phyloP scores from a whole-genome alignment of 306 rosid genomes.

The Trichosanthes cucumerina region DNA sequence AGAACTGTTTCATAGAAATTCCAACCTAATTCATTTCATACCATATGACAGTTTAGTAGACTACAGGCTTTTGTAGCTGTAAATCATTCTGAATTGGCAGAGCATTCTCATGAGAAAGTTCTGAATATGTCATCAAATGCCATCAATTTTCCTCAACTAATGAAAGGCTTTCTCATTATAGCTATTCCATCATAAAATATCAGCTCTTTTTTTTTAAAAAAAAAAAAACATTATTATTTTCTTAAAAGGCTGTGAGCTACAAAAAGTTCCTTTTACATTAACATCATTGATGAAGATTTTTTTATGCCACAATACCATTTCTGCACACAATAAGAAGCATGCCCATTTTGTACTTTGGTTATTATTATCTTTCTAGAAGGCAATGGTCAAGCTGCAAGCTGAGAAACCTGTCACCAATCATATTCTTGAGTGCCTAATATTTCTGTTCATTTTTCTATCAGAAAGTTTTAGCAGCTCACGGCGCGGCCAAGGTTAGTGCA shows the following conservation, averaged over 20 bases:
- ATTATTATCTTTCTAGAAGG: not conserved
- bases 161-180: not conserved
- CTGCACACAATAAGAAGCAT: not conserved
- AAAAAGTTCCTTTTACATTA: not conserved
- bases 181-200: not conserved
- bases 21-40: not conserved
- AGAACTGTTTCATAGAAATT: not conserved
- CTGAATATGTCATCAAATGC: not conserved
- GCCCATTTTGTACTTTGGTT: not conserved
- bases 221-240: not conserved
- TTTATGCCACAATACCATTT: not conserved
- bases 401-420: not conserved
- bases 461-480: conserved; percentile 84
- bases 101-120: not conserved
- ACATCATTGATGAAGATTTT: not conserved
- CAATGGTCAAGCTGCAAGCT: not conserved
- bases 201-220: not conserved
- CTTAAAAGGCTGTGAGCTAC: not conserved
- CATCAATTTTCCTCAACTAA: not conserved
- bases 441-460: conserved; percentile 12
- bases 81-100: not conserved
- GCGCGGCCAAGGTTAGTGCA: conserved; percentile 89
- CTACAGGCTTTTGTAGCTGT: not conserved
- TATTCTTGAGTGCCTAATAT: not conserved
- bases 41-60: not conserved